Evolutionary conservation across 441 rosid genomes (phyloP), one percentile per base, ranked within the genome.

Genomic region (Jatropha podagrica): DNA sequence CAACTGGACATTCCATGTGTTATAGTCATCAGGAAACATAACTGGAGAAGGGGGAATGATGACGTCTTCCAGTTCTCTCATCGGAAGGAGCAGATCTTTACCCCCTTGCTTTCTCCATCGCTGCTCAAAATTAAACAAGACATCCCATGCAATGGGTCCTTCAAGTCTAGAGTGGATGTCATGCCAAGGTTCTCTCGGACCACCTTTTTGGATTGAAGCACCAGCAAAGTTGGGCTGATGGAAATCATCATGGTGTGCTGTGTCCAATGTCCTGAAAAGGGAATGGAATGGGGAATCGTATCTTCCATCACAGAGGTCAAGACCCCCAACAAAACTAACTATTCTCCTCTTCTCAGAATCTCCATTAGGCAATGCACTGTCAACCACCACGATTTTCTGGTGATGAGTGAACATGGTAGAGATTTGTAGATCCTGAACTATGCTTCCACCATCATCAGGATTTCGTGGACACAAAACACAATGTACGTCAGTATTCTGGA

Each of bases 121-220:
- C 83, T 93, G 99, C 80, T 95, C 99, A 69, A 95, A 95, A 68
- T 95, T 95, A 59, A 83, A 93, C 84, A 95, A 76, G 42, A 95
- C 99, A 65, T 95, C 99, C 99, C 99, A 95, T 41, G 99, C 99
- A 72, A 95, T 78, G 17, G 98, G 97, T 78, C 99, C 99, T 86
- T 96, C 99, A 26, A 96, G 96, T 70, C 92, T 90, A 66, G 95
- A 96, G 86, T 96, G 99, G 75, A 94, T 94, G 65, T 94, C 99
- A 69, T 96, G 99, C 99, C 99, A 95, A 14, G 99, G 99, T 83
- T 95, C 99, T 86, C 99, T 88, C 26, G 99, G 99, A 71, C 99
- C 99, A 68, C 99, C 99, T 82, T 95, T 95, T 77, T 88, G 86
- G 66, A 95, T 93, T 52, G 90, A 71, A 78, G 88, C 94, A 68